Conservation (phyloP, 495 filamentous ascomycete genomes). For the Penicillium psychrofluorescens region DNA sequence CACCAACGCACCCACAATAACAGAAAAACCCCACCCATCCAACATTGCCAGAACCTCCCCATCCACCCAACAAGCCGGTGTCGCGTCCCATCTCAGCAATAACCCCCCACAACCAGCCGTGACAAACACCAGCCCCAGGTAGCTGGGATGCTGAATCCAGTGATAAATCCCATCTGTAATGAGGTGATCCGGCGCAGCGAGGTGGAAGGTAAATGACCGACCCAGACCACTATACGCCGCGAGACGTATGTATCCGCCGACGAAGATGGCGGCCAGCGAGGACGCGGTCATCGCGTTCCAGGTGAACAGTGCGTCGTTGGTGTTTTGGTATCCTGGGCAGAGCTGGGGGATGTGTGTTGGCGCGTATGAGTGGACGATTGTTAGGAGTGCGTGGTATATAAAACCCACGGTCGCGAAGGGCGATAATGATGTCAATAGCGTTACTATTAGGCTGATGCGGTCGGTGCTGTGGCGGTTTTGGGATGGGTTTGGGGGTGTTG, state of each 20-base stretch:
- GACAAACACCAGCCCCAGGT: constrained; percentile 25
- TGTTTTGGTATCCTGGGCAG: constrained; percentile 10
- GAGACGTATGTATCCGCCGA: constrained; percentile 25
- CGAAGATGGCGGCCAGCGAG: constrained; percentile 18
- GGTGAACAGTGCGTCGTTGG: constrained; percentile 20
- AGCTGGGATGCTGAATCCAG: constrained; percentile 44
- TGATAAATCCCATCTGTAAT: constrained; percentile 36
- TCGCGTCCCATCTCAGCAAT: constrained; percentile 26
- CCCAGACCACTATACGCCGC: constrained; percentile 31
- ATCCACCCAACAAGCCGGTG: constrained; percentile 16
- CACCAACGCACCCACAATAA: background rate
- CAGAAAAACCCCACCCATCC: constrained; percentile 2
- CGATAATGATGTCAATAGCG: background rate
- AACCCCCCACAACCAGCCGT: constrained; percentile 11
- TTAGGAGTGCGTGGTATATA: constrained; percentile 24
- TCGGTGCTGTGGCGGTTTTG: constrained; percentile 9
- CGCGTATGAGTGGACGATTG: constrained; percentile 9
- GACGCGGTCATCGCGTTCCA: constrained; percentile 16
- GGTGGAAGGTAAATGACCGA: constrained; percentile 39
- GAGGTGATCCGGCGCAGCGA: constrained; percentile 34
- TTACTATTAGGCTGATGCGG: constrained; percentile 7
- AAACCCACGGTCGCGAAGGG: constrained; percentile 2
- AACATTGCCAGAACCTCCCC: constrained; percentile 5
- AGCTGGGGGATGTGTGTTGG: constrained; percentile 1
- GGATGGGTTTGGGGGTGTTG: constrained; percentile 13